These are phyloP conservation scores for Endotrypanum monterogeii DNA, from an alignment of 208 protist genomes.

Conservation along the genomic window DNA sequence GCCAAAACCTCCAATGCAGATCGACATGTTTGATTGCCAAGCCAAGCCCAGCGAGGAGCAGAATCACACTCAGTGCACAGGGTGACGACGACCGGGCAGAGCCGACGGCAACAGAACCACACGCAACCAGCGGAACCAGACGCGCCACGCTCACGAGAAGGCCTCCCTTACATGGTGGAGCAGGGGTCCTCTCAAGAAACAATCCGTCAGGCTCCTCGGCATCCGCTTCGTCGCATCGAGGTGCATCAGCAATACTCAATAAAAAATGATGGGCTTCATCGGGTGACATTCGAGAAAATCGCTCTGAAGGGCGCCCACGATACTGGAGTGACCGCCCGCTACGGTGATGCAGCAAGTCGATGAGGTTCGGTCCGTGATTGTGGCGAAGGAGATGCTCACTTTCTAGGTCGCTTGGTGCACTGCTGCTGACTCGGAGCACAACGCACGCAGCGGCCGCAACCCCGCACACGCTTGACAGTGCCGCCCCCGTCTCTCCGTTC, in stretches of 20 bases:
- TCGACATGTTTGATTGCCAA: conserved; percentile 9
- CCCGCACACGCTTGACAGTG: conserved; percentile 8
- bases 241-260: background rate
- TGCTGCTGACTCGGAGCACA: conserved; percentile 27
- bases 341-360: conserved; percentile 18
- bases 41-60: conserved; percentile 20
- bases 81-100: conserved; percentile 6
- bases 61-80: conserved; percentile 15
- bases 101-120: conserved; percentile 16
- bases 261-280: conserved; percentile 2
- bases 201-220: background rate
- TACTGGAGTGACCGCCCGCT: background rate
- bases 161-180: background rate
- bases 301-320: background rate
- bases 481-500: background rate
- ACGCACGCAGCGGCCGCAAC: conserved; percentile 17
- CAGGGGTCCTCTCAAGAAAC: background rate
- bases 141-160: conserved; percentile 8
- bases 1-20: conserved; percentile 30
- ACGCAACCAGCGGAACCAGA: conserved; percentile 20
- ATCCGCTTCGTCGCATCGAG: background rate
- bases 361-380: conserved; percentile 5
- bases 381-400: background rate
- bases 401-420: background rate
- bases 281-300: background rate